Conservation (phyloP, 2,329 filamentous ascomycete genomes). For the Shiraia sp. region DNA sequence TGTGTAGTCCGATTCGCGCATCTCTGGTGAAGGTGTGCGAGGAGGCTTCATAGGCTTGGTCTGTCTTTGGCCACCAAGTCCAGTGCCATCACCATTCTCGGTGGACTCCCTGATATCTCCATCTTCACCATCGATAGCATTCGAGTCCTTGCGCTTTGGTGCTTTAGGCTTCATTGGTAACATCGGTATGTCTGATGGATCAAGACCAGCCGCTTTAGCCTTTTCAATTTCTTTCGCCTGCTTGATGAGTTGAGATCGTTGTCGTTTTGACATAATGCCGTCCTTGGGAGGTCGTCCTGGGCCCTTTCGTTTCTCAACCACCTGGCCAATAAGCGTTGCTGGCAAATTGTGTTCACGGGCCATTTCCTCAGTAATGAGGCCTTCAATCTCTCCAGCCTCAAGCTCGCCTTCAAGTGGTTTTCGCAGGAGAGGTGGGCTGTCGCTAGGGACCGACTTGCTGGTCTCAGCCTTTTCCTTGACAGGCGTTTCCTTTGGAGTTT, state of each 20-base stretch:
- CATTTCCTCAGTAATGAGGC: slow-evolving; percentile 43
- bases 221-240: slow-evolving; percentile 54
- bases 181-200: slow-evolving; percentile 41
- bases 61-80: slow-evolving; percentile 50
- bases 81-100: slow-evolving; percentile 42
- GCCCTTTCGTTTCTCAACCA: slow-evolving; percentile 66
- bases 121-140: slow-evolving; percentile 42
- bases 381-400: slow-evolving; percentile 37
- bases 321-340: slow-evolving; percentile 49
- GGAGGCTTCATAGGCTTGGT: slow-evolving; percentile 54
- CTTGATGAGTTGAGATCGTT: slow-evolving; percentile 68
- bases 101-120: slow-evolving; percentile 39
- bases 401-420: slow-evolving; percentile 36
- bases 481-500: slow-evolving; percentile 30
- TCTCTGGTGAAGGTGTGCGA: slow-evolving; percentile 64
- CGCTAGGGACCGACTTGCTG: slow-evolving; percentile 26
- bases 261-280: slow-evolving; percentile 79
- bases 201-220: slow-evolving; percentile 43
- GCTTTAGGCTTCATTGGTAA: slow-evolving; percentile 41
- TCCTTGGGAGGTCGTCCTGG: slow-evolving; percentile 83
- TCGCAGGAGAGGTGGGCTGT: slow-evolving; percentile 31
- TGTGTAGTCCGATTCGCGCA: slow-evolving; percentile 67
- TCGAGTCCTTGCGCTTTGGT: slow-evolving; percentile 42
- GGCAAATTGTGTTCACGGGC: slow-evolving; percentile 47
- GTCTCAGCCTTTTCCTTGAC: slow-evolving; percentile 29